Percentiles rank a stretch among this genome's conserved stretches.
These are phyloP conservation scores for Hypoxylon sp. DNA, from an alignment of 2,329 filamentous ascomycete genomes.

Conservation along the genomic window DNA sequence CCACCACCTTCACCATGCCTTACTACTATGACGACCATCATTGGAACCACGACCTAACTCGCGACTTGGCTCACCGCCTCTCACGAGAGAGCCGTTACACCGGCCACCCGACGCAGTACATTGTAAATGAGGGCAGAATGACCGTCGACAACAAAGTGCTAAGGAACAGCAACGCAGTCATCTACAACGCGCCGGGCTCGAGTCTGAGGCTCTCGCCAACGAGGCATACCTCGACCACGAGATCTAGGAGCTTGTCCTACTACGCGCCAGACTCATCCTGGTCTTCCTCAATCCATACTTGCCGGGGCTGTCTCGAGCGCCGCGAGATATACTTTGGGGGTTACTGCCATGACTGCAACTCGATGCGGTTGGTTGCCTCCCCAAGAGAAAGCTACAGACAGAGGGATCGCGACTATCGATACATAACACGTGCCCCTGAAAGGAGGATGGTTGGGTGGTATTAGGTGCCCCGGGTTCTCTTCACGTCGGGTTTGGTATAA, in stretches of 20 bases:
- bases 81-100: slow-evolving; percentile 39
- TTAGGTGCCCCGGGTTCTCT: background rate
- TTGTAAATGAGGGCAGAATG: slow-evolving; percentile 52
- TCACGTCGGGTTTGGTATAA: background rate
- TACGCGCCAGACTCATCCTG: slow-evolving; percentile 3
- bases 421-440: slow-evolving; percentile 29
- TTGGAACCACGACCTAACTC: slow-evolving; percentile 27
- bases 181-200: slow-evolving; percentile 51
- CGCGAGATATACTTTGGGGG: slow-evolving; percentile 35
- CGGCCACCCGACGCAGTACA: slow-evolving; percentile 45
- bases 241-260: background rate
- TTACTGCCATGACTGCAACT: slow-evolving; percentile 48
- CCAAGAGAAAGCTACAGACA: slow-evolving; percentile 14
- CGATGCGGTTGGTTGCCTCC: slow-evolving; percentile 5
- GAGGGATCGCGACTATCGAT: slow-evolving; percentile 17
- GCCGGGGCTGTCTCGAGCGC: slow-evolving; percentile 40
- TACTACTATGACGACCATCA: slow-evolving; percentile 31
- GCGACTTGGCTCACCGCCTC: slow-evolving; percentile 42
- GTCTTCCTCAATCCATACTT: slow-evolving; percentile 24
- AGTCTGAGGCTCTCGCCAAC: slow-evolving; percentile 41
- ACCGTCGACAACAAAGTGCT: slow-evolving; percentile 46
- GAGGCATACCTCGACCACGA: background rate
- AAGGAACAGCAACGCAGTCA: slow-evolving; percentile 46
- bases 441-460: slow-evolving; percentile 36
- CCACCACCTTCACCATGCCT: slow-evolving; percentile 38